Conservation (phyloP, 331 rosid species). For the Quercus tomentella region DNA sequence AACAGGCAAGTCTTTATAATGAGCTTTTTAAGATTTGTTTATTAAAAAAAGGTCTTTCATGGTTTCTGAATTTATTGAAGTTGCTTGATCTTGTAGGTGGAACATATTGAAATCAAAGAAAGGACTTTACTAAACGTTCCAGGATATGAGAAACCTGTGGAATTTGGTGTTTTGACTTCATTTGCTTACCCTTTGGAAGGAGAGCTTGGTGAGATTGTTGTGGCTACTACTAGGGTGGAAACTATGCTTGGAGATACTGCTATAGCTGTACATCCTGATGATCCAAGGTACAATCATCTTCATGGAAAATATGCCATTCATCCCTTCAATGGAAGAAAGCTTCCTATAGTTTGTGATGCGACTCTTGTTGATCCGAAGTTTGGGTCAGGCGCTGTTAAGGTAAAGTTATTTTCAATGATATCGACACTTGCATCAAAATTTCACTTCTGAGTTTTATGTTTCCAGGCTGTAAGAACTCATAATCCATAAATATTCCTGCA, state of each 20-base stretch:
- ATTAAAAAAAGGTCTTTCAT: not conserved
- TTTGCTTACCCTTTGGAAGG: constrained; percentile 88
- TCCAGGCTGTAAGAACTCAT: not conserved
- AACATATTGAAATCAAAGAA: constrained; percentile 76
- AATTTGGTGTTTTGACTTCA: constrained; percentile 84
- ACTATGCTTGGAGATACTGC: constrained; percentile 99
- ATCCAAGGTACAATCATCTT: constrained; percentile 61
- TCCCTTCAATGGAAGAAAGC: constrained; percentile 83
- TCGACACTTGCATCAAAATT: not conserved
- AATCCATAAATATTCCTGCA: constrained; percentile 29
- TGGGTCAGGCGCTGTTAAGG: constrained; percentile 99
- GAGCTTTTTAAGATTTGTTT: not conserved
- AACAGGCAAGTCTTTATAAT: not conserved
- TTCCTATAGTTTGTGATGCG: constrained; percentile 80
- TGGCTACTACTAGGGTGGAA: constrained; percentile 94
- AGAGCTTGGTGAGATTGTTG: constrained; percentile 79
- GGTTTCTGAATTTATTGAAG: constrained; percentile 6
- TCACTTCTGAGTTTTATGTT: constrained; percentile 11
- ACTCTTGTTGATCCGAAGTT: constrained; percentile 83
- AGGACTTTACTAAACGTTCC: constrained; percentile 69
- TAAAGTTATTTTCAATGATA: constrained; percentile 13
- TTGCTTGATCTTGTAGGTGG: constrained; percentile 59
- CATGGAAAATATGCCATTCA: constrained; percentile 88
- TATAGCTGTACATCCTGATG: constrained; percentile 83
- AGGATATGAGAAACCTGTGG: constrained; percentile 74